phyloP scores from a whole-genome alignment of 768 basidiomycete species.

The Rubroboletus satanas region DNA sequence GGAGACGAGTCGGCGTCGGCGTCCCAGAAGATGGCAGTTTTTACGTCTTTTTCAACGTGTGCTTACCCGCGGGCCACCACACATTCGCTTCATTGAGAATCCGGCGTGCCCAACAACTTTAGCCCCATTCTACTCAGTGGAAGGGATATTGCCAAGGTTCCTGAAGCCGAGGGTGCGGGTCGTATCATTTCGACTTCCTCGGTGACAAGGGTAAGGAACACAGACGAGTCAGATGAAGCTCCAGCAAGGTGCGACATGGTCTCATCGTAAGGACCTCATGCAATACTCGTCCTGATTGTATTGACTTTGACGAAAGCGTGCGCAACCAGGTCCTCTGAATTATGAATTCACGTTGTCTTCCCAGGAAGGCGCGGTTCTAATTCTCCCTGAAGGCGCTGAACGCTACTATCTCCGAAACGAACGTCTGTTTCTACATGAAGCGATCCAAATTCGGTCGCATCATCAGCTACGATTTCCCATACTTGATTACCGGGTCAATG shows the following conservation, averaged over 20 bases:
- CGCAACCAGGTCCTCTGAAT: neutral
- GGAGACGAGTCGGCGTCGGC: constrained; percentile 35
- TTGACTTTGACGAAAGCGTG: neutral
- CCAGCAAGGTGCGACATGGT: neutral
- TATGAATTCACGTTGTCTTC: constrained; percentile 15
- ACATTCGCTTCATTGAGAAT: constrained; percentile 15
- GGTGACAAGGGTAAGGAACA: neutral
- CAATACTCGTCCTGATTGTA: neutral
- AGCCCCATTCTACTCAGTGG: constrained; percentile 11
- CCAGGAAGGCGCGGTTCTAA: constrained; percentile 30
- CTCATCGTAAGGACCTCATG: neutral
- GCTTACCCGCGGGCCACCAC: constrained; percentile 18
- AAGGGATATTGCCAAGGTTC: constrained; percentile 11
- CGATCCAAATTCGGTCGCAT: constrained; percentile 9
- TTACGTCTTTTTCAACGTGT: constrained; percentile 36
- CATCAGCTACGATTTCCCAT: constrained; percentile 22
- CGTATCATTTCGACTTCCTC: constrained; percentile 14
- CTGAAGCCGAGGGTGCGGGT: constrained; percentile 7
- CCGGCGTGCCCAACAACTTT: constrained; percentile 27
- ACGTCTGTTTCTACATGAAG: constrained; percentile 18
- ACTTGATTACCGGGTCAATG: constrained; percentile 18
- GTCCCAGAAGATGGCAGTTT: constrained; percentile 32
- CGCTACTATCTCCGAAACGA: constrained; percentile 23
- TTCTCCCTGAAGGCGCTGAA: constrained; percentile 31
- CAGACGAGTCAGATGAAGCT: neutral